These are phyloP conservation scores for Lumnitzera littorea DNA, from an alignment of 345 rosid species.

Conservation along the genomic window DNA sequence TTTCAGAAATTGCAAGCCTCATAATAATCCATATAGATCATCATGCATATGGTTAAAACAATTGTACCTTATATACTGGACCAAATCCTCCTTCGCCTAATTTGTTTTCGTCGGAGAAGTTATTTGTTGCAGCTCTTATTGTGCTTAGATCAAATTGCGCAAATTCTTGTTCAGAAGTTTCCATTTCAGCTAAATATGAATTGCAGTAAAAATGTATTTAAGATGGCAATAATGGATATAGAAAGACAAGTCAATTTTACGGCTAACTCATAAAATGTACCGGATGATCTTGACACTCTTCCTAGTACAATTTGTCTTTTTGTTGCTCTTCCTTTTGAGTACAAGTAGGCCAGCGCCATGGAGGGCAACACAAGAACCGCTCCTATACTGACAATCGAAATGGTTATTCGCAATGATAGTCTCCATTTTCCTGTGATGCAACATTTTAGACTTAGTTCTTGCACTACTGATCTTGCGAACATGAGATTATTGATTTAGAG, in stretches of 20 bases:
- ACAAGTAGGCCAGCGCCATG: too few species aligned
- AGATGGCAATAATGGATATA: neutral
- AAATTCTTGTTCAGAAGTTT: constrained; percentile 3
- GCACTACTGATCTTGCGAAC: too few species aligned
- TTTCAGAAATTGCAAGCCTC: too few species aligned
- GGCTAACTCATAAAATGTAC: neutral
- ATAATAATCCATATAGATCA: too few species aligned
- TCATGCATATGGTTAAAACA: neutral
- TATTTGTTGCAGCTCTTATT: constrained; percentile 21
- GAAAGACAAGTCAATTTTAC: neutral
- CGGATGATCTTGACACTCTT: too few species aligned
- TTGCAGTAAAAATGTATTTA: neutral
- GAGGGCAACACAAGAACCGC: too few species aligned
- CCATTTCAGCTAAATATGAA: neutral
- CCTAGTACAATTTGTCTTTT: too few species aligned
- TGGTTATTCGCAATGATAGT: neutral
- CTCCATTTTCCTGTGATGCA: neutral
- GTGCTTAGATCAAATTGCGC: constrained; percentile 3
- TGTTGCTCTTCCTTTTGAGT: too few species aligned
- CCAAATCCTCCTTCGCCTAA: constrained; percentile 62
- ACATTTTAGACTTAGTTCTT: too few species aligned
- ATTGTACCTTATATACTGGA: constrained; percentile 30
- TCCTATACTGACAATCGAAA: too few species aligned
- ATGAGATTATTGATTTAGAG: too few species aligned
- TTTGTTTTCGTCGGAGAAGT: constrained; percentile 28